phyloP scores from a whole-genome alignment of 306 rosid genomes.

The Rosa persica region DNA sequence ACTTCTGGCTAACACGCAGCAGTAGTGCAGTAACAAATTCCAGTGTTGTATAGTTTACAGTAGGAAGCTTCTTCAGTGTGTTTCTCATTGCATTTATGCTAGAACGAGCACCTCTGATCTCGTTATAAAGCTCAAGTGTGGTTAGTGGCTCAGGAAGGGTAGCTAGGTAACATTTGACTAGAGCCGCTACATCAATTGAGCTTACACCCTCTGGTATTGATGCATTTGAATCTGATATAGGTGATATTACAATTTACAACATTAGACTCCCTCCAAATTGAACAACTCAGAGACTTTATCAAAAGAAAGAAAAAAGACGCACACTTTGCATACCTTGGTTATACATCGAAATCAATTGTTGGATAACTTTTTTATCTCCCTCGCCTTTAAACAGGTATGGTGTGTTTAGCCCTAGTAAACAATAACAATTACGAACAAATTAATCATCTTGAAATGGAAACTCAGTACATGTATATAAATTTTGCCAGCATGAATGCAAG shows the following conservation, averaged over 20 bases:
- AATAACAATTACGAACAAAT: conserved; percentile 19
- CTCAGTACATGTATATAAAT: background rate
- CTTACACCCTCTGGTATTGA: conserved; percentile 74
- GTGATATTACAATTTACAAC: conserved; percentile 17
- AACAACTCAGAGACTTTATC: conserved; percentile 25
- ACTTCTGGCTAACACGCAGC: conserved; percentile 85
- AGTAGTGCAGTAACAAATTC: conserved; percentile 84
- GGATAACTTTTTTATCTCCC: conserved; percentile 81
- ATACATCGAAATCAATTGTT: conserved; percentile 74
- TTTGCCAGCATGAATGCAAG: background rate
- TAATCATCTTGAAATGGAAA: background rate
- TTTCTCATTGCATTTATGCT: conserved; percentile 70
- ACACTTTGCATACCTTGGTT: conserved; percentile 63
- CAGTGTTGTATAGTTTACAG: conserved; percentile 88
- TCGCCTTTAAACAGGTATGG: conserved; percentile 75
- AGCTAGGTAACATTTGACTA: conserved; percentile 82
- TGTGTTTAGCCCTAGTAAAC: conserved; percentile 63
- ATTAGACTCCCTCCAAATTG: conserved; percentile 15
- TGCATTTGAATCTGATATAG: conserved; percentile 62
- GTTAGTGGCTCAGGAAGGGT: conserved; percentile 94
- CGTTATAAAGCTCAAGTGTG: conserved; percentile 73
- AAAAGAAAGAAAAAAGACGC: conserved; percentile 9
- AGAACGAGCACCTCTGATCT: conserved; percentile 74
- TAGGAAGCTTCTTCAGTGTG: conserved; percentile 76
- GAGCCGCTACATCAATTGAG: conserved; percentile 85